Base-by-base conservation (phyloP, 2,329 filamentous ascomycete species). In the Fusarium sp. region DNA sequence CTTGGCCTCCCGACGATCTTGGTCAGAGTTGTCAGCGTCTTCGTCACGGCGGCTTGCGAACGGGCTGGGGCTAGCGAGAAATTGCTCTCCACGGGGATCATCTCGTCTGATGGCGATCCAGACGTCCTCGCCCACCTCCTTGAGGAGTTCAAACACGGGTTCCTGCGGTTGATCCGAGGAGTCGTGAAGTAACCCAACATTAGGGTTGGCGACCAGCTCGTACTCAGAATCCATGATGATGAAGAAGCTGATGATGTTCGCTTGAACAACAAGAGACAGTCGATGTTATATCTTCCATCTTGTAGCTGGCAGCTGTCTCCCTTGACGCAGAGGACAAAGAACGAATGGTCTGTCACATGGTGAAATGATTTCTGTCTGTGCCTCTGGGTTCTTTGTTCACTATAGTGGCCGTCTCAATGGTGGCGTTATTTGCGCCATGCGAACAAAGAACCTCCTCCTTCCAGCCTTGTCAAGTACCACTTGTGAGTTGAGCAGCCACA, bases 91-190 rank as follows among this genome's bases (percentile, higher is more conserved):
- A 51, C 80, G 77, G 7, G 71, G 67, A n/a, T 76, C 74, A 27
- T 66, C 67, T 23, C n/a, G 54, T 31, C 66, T 71, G 30, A 60
- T 65, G 43, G 82, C 78, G 34, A 82, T 69, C 77, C 77, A 80
- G 15, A 77, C 65, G 47, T 73, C 70, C n/a, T 74, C 55, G 6
- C 63, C 64, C 27, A 80, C 54, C 50, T 71, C 56, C 41, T 79
- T 78, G 65, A 77, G 28, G n/a, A 80, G 76, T 23, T 74, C 72
- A 57, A 81, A 78, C 13, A 63, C 50, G 16, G 70, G 64, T 48
- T 68, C 56, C 27, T 50, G 39, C 18, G 47, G 48, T n/a, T 37
- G 13, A 12, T 28, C 34, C 6, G 31, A 16, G 40, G 30, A 40
- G 7, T 9, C 39, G 10, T 18, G 27, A 9, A 31, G 31, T 7